Evolutionary conservation across 75 land plant species (phyloP).

Genomic region (Cryptomeria japonica): DNA sequence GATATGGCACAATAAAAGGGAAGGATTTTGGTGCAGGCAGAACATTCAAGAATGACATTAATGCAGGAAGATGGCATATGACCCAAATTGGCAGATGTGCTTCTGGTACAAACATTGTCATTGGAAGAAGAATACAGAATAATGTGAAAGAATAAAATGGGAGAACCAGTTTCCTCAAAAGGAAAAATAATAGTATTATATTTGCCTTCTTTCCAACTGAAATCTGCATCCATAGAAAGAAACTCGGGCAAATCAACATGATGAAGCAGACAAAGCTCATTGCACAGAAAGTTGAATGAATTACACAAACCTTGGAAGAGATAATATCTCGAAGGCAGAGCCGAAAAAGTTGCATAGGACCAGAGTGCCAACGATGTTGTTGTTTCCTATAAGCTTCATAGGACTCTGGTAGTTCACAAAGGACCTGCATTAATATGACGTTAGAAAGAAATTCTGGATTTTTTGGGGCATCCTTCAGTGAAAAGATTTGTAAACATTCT

Average conservation of each 20-base stretch:
- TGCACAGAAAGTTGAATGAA: too few species aligned
- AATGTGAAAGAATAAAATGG: constrained; percentile 50
- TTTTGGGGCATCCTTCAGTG: too few species aligned
- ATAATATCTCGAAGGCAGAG: constrained; percentile 37
- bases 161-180: constrained; percentile 45
- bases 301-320: constrained; percentile 29
- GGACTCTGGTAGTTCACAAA: constrained; percentile 42
- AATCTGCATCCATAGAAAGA: constrained; percentile 23
- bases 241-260: too few species aligned
- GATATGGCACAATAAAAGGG: constrained; percentile 44
- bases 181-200: constrained; percentile 36
- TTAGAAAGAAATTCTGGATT: too few species aligned
- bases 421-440: constrained; percentile 1
- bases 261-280: too few species aligned
- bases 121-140: constrained; percentile 44
- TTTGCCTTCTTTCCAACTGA: constrained; percentile 32
- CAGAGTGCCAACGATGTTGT: constrained; percentile 56
- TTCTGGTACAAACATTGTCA: constrained; percentile 47
- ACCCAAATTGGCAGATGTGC: constrained; percentile 46
- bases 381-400: constrained; percentile 48
- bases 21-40: constrained; percentile 37
- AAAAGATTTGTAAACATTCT: too few species aligned
- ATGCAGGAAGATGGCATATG: constrained; percentile 32
- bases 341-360: constrained; percentile 51
- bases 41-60: constrained; percentile 38